phyloP scores from a whole-genome alignment of 257 asterid genomes.

The Solanum ahanhuiri region DNA sequence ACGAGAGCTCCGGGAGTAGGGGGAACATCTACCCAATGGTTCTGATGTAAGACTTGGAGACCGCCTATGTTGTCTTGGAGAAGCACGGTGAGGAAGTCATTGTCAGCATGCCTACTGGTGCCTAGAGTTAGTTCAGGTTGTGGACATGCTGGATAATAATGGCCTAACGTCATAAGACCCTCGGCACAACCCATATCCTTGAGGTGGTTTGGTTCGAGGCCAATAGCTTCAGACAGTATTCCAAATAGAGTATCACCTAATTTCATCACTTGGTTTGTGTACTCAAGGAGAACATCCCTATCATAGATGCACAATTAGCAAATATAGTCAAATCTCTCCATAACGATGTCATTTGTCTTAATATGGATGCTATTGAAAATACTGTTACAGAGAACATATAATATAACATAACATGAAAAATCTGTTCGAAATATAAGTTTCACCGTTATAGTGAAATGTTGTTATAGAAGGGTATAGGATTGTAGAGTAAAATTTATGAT shows the following conservation, averaged over 20 bases:
- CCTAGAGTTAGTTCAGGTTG: constrained; percentile 18
- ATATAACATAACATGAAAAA: neutral
- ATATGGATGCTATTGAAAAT: neutral
- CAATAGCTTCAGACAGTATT: constrained; percentile 15
- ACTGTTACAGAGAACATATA: neutral
- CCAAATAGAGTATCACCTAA: constrained; percentile 3
- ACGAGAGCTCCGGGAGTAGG: constrained; percentile 21
- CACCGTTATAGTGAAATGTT: neutral
- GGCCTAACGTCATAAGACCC: constrained; percentile 7
- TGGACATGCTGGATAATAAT: constrained; percentile 23
- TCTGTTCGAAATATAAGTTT: neutral
- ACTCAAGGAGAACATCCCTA: constrained; percentile 12
- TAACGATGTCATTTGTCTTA: neutral
- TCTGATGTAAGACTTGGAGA: constrained; percentile 18
- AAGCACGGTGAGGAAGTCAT: constrained; percentile 17
- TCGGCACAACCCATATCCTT: constrained; percentile 10
- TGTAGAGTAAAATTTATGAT: neutral
- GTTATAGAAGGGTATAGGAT: neutral
- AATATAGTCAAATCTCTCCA: neutral
- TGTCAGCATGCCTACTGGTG: constrained; percentile 12
- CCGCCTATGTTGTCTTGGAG: constrained; percentile 20
- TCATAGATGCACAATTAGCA: neutral
- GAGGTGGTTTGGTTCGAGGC: constrained; percentile 2
- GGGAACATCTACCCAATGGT: constrained; percentile 27
- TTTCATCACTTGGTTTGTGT: constrained; percentile 6